Evolutionary conservation across 1,284 basidiomycete species (phyloP).

Genomic region (Inonotus obliquus): DNA sequence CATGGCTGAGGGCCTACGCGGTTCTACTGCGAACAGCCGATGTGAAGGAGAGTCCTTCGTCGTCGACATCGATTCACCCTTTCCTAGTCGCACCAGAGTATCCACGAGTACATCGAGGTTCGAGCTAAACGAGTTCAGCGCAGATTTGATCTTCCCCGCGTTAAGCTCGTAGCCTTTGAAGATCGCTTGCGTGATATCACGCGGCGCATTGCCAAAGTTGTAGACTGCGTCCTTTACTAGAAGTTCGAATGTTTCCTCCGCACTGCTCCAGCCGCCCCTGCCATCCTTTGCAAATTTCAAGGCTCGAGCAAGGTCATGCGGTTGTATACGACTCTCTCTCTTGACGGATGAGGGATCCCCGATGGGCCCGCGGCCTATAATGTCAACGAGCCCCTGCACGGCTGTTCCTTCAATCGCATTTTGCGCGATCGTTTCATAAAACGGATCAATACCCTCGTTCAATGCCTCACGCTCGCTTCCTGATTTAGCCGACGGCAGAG

Average conservation of each 20-base stretch:
- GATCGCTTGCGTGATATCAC: background rate
- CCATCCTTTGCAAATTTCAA: background rate
- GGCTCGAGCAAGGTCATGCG: background rate
- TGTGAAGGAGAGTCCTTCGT: background rate
- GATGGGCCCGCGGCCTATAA: background rate
- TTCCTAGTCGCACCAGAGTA: no score
- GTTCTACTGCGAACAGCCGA: background rate
- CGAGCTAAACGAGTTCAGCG: background rate
- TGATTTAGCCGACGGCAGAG: no score
- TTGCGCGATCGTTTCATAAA: no score
- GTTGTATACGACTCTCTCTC: background rate
- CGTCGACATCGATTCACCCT: background rate
- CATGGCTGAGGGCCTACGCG: background rate
- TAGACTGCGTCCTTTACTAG: background rate
- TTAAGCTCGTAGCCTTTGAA: background rate
- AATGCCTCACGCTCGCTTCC: no score
- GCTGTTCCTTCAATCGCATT: no score
- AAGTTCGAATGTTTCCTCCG: background rate
- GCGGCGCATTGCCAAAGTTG: background rate
- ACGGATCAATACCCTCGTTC: no score
- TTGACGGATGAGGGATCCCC: no score
- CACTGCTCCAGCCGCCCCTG: no score
- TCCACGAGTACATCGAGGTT: background rate
- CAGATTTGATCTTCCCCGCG: background rate
- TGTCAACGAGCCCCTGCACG: no score